Evolutionary conservation across 441 rosid species (phyloP).

Genomic region (Brassica balearica): DNA sequence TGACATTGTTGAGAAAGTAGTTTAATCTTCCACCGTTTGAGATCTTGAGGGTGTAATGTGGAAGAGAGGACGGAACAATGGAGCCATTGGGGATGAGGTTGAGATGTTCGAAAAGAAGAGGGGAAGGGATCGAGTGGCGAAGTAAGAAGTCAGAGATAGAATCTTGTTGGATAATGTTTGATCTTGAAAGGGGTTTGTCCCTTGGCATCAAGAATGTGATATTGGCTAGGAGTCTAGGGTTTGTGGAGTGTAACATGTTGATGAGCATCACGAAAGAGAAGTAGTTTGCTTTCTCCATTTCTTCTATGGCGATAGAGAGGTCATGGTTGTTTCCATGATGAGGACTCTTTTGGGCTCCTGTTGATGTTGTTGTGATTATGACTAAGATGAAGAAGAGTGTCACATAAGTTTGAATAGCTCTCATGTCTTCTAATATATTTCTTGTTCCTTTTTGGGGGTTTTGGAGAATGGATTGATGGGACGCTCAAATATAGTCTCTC

Average conservation of each 20-base stretch:
- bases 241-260: conserved; percentile 58
- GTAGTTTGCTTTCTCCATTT: conserved; percentile 76
- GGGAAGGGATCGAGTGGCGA: conserved; percentile 78
- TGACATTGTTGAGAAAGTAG: conserved; percentile 67
- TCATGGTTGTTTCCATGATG: conserved; percentile 38
- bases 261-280: conserved; percentile 75
- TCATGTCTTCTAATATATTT: background rate
- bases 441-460: background rate
- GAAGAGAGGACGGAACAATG: conserved; percentile 56
- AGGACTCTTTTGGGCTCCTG: conserved; percentile 32
- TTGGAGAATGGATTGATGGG: conserved; percentile 14
- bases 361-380: conserved; percentile 34
- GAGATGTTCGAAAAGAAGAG: conserved; percentile 70
- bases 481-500: conserved; percentile 21
- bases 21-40: conserved; percentile 57
- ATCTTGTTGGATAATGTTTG: conserved; percentile 37
- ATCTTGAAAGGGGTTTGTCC: conserved; percentile 54
- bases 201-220: conserved; percentile 81
- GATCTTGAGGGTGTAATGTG: conserved; percentile 54
- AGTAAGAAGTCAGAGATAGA: conserved; percentile 60
- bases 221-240: conserved; percentile 42
- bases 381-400: conserved; percentile 30
- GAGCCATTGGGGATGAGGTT: conserved; percentile 66
- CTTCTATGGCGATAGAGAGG: conserved; percentile 60
- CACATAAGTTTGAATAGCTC: conserved; percentile 19